Evolutionary conservation across 202 grass and related monocot genomes (phyloP), one percentile per base, ranked within the genome.

Genomic region (Schoenoplectus triqueter): DNA sequence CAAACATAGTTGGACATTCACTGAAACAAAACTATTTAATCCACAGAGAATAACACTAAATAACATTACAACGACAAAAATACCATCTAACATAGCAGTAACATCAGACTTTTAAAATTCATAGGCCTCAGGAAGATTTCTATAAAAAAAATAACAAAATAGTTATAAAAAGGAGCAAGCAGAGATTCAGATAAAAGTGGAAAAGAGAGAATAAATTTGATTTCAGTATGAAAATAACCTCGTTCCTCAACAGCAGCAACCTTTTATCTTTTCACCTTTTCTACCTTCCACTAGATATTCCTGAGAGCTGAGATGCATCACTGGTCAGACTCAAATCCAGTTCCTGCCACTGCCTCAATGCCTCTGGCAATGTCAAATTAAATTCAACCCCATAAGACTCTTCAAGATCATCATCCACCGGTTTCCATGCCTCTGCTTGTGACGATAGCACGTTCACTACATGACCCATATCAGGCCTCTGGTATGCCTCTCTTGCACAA

Each of bases 381-480:
- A 89, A 69, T 62, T 89, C 79, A 48, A 89, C 86, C 7, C 42
- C 85, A 31, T 84, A 89, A 42, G n/a, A 74, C 2, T 86, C 84
- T 45, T 86, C 88, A 17, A 47, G 62, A 40, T 89, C 45, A 42
- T 39, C 68, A 66, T 83, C 69, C n/a, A 69, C 47, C 0, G 88
- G 88, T 47, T 89, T 78, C 88, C 88, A 89, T 6, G 86, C 51
- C 67, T 89, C 88, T 0, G 64, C 68, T 59, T 80, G 80, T 0
- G 88, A 86, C 2, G 88, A 89, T 2, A 90, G 44, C 1, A 87
- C 85, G 50, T 90, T 87, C 45, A 90, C 88, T 1, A 68, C 64
- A 22, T 87, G 88, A 15, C 85, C 80, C 88, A 87, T 90, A n/a
- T 86, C 81, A 0, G 88, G 88, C 66, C 88, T 80, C 40, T 80